A percentile compares a stretch with the other conserved stretches of the same genome.
phyloP scores from a whole-genome alignment of 257 asterid genomes.

The Galeopsis tetrahit region DNA sequence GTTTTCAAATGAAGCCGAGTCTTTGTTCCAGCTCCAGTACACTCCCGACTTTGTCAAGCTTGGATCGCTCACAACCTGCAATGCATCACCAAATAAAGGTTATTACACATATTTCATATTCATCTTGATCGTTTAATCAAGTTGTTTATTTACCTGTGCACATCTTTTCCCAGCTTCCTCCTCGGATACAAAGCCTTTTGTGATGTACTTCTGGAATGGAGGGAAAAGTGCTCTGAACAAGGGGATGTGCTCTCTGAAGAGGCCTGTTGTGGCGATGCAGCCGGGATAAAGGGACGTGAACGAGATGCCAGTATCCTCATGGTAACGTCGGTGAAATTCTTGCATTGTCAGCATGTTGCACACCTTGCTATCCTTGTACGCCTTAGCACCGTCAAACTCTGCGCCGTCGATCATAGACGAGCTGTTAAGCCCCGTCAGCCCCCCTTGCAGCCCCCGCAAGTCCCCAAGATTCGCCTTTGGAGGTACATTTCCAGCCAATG shows the following conservation, averaged over 20 bases:
- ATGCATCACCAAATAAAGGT: conserved; percentile 39
- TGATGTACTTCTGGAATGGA: conserved; percentile 85
- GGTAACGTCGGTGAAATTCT: conserved; percentile 86
- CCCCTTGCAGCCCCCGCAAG: conserved; percentile 79
- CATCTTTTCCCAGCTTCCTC: conserved; percentile 89
- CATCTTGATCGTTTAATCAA: not conserved
- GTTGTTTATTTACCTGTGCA: conserved; percentile 62
- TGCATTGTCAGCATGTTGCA: conserved; percentile 99
- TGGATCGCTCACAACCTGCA: conserved; percentile 89
- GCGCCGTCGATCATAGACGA: conserved; percentile 94
- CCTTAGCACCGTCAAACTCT: conserved; percentile 94
- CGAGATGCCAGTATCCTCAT: conserved; percentile 87
- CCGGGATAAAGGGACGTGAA: conserved; percentile 94
- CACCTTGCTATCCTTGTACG: conserved; percentile 96
- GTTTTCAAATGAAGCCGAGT: conserved; percentile 89
- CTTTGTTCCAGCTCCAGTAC: conserved; percentile 99
- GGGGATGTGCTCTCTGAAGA: conserved; percentile 89
- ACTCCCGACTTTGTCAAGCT: conserved; percentile 96
- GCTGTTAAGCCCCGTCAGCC: conserved; percentile 72
- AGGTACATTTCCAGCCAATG: conserved; percentile 94
- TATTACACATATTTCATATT: not conserved
- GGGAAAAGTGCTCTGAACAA: conserved; percentile 88
- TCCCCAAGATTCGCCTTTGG: conserved; percentile 97
- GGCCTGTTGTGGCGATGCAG: conserved; percentile 93
- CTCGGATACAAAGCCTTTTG: conserved; percentile 91